Conservation (phyloP, 2,329 filamentous ascomycete genomes). For the Albifimbria verrucaria region DNA sequence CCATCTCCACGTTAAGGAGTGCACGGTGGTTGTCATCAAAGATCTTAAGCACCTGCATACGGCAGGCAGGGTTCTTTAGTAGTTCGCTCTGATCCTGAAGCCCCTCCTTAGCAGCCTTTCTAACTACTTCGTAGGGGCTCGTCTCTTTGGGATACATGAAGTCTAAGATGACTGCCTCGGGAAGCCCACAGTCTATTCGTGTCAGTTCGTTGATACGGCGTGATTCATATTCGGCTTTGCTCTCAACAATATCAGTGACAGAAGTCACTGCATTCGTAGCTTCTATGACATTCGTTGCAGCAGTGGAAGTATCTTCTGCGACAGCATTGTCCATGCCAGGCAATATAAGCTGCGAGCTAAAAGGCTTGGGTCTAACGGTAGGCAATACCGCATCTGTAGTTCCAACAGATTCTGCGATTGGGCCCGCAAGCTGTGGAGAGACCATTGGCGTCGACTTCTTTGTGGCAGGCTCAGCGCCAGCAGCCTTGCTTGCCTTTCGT, state of each 20-base stretch:
- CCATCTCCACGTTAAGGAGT: background rate
- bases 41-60: background rate
- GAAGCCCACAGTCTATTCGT: constrained; percentile 1
- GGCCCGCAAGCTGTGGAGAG: background rate
- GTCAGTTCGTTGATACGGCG: background rate
- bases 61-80: background rate
- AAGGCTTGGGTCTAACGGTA: too few relatives aligned
- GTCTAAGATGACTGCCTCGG: constrained; percentile 4
- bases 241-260: background rate
- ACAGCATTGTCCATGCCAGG: too few relatives aligned
- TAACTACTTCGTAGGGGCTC: constrained; percentile 3
- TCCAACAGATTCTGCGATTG: too few relatives aligned
- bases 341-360: too few relatives aligned
- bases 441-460: background rate
- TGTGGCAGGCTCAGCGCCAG: background rate
- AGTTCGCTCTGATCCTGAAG: constrained; percentile 2
- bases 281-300: too few relatives aligned
- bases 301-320: too few relatives aligned
- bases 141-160: constrained; percentile 3
- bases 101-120: constrained; percentile 1
- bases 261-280: background rate
- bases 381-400: too few relatives aligned
- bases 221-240: background rate
- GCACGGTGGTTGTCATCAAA: background rate
- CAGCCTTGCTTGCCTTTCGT: background rate